Evolutionary conservation across 257 asterid species (phyloP).

Genomic region (Solanum etuberosum): DNA sequence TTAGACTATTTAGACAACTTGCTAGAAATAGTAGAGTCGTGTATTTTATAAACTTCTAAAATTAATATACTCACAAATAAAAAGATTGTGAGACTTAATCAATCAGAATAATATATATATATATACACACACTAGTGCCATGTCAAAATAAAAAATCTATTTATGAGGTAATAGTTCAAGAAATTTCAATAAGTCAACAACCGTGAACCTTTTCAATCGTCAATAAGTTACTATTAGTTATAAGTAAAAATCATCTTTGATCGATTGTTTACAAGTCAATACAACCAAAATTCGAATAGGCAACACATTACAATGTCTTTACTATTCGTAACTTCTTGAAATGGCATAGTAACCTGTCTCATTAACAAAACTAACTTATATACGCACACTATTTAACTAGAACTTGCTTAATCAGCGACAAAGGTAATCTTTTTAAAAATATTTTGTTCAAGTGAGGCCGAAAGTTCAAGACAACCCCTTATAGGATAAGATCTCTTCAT

Average conservation of each 20-base stretch:
- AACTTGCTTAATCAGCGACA: not conserved
- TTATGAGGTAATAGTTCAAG: not conserved
- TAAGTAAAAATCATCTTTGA: not conserved
- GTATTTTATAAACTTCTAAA: not conserved
- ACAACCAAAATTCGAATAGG: not conserved
- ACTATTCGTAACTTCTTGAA: not conserved
- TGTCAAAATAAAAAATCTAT: not conserved
- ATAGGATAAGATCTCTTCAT: accelerated
- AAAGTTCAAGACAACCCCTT: not conserved
- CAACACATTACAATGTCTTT: not conserved
- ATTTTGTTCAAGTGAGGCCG: not conserved
- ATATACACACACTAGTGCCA: not conserved
- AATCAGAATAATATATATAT: not conserved
- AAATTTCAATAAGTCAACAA: not conserved
- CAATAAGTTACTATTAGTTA: not conserved
- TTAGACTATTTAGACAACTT: not conserved
- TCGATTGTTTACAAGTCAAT: too few relatives aligned
- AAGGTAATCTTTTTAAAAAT: not conserved
- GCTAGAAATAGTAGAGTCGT: not conserved
- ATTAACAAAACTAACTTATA: not conserved
- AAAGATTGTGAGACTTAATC: not conserved
- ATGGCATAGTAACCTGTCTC: not conserved
- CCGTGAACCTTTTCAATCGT: too few relatives aligned
- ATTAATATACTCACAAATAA: too few relatives aligned
- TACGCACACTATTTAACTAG: not conserved